Base-by-base conservation (phyloP, 2,329 filamentous ascomycete species). In the Chaetothyriales sp. region DNA sequence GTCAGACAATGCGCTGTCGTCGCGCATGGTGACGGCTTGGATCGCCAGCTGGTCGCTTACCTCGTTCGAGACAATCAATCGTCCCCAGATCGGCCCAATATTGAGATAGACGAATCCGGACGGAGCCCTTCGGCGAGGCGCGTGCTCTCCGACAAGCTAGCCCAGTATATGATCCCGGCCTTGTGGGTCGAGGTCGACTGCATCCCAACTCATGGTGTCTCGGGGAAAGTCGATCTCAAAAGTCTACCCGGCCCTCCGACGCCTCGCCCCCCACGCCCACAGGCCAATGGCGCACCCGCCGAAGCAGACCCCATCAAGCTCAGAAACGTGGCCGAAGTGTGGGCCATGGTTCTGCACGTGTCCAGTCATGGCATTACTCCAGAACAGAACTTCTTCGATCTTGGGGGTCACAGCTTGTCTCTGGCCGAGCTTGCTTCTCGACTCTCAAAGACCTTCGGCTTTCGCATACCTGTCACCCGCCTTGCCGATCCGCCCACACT, bases 101-200 rank as follows among this genome's bases (percentile, higher is more conserved):
- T 86, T 2, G 77, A 83, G 46, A 78, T 89, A 46, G 81, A 88
- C 54, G 78, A 82, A 51, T 77, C 80, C 25, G 85, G 83, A 4
- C 82, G 85, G 65, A 88, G 85, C 58, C 80, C 85, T 1, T 75
- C 75, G 5, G 80, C 84, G 2, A 77, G 86, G 46, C 77, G 80
- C 51, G 75, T 76, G 15, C 73, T 90, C 2, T 75, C 81, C 1
- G 70, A 76, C 15, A 80, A 81, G 56, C 74, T 90, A 28, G 86
- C 86, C 1, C 84, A 86, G 56, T 90, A 90, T 67, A 89, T 90
- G 86, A 83, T 90, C 50, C 86, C 86, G 0, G 75, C 83, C 0
- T 66, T 89, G 2, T 90, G 86, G 86, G 81, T 89, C 40, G 78
- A 84, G 61, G 67, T 89, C 29, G 77, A 83, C 2, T 75, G 77